Conservation (phyloP, 1,284 basidiomycete genomes). For the Cryptococcus maquisensis region DNA sequence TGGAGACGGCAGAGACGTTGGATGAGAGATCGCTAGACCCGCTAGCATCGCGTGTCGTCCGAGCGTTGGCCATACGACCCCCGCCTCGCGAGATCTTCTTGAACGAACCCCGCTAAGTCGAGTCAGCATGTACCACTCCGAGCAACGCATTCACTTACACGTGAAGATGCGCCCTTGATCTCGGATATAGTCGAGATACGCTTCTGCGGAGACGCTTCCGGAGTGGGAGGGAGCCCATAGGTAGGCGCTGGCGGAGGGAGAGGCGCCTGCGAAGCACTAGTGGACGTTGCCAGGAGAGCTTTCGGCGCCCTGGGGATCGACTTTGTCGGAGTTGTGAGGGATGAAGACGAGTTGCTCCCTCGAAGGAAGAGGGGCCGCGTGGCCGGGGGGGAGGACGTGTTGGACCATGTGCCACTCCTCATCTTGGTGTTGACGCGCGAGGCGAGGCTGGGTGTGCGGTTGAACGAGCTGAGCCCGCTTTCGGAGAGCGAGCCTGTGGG, state of each 20-base stretch:
- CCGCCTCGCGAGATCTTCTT: too few species aligned
- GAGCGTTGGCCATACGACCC: too few species aligned
- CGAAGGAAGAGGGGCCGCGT: neutral
- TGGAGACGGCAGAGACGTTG: too few species aligned
- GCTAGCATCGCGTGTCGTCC: too few species aligned
- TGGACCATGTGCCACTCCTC: too few species aligned
- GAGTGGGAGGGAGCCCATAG: slow-evolving; percentile 4
- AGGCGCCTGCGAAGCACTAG: neutral
- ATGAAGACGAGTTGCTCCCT: neutral
- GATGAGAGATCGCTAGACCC: too few species aligned
- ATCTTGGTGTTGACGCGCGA: too few species aligned
- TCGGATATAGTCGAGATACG: neutral
- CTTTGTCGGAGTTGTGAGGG: neutral
- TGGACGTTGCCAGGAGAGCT: neutral
- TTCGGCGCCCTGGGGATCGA: neutral
- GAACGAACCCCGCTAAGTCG: too few species aligned
- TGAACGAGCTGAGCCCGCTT: too few species aligned
- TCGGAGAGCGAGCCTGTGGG: neutral
- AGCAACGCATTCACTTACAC: too few species aligned
- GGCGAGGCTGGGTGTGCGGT: too few species aligned
- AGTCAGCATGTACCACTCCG: too few species aligned
- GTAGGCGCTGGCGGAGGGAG: slow-evolving; percentile 3
- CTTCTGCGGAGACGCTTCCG: slow-evolving; percentile 3
- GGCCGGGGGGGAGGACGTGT: neutral
- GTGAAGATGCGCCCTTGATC: neutral